Conservation (phyloP, 192 early-diverging fungal genomes). For the Phycomyces nitens region DNA sequence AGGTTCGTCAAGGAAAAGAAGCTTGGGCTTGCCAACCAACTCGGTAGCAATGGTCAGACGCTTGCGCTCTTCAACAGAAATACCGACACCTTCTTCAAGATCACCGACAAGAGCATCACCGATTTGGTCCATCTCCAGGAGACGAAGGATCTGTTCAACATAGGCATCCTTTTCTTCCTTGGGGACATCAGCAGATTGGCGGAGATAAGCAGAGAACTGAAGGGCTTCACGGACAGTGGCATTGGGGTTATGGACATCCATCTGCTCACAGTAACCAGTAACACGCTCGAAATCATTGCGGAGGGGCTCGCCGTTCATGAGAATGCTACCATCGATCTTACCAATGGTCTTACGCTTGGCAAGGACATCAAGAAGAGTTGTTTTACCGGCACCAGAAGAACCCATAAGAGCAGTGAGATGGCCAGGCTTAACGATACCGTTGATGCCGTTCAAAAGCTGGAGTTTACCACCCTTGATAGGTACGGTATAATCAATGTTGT, state of each 20-base stretch:
- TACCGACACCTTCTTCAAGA: conserved; percentile 67
- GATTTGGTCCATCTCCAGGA: conserved; percentile 74
- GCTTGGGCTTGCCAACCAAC: conserved; percentile 72
- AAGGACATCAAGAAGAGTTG: conserved; percentile 70
- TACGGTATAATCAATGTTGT: conserved; percentile 57
- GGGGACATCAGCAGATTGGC: conserved; percentile 62
- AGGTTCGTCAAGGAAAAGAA: conserved; percentile 89
- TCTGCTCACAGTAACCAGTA: conserved; percentile 83
- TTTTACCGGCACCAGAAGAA: conserved; percentile 72
- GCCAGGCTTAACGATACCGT: conserved; percentile 72
- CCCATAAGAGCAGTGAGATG: conserved; percentile 84
- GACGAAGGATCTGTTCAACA: conserved; percentile 70
- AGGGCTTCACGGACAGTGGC: conserved; percentile 77
- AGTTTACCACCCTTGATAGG: conserved; percentile 42
- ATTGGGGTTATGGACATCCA: conserved; percentile 74
- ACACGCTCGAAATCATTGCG: conserved; percentile 60
- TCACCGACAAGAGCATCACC: conserved; percentile 71
- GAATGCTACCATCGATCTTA: conserved; percentile 62
- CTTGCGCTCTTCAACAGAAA: conserved; percentile 86
- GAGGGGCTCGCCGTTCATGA: conserved; percentile 61
- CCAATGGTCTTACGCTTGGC: conserved; percentile 76
- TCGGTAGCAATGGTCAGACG: conserved; percentile 84
- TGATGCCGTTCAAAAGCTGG: conserved; percentile 58
- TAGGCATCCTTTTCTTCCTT: conserved; percentile 64
- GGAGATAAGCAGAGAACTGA: conserved; percentile 71